phyloP scores from a whole-genome alignment of 768 basidiomycete species.

The Tricholoma furcatifolium region DNA sequence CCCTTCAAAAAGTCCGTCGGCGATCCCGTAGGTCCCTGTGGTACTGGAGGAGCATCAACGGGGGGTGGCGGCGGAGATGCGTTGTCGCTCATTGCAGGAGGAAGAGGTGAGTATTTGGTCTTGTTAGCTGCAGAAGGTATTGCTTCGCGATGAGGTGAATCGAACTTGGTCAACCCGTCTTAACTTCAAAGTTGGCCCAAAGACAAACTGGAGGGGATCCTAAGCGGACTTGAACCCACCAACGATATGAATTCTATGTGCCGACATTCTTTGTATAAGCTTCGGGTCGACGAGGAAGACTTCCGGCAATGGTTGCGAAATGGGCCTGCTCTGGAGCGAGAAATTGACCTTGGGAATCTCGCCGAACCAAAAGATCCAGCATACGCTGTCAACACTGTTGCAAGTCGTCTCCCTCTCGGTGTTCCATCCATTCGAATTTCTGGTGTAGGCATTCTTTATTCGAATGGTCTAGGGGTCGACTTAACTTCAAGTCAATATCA shows the following conservation, averaged over 20 bases:
- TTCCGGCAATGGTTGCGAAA: conserved; percentile 2
- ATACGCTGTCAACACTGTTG: too few species aligned
- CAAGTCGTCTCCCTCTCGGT: too few species aligned
- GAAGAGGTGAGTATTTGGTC: not conserved
- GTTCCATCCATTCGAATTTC: too few species aligned
- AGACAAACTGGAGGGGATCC: too few species aligned
- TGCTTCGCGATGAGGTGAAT: too few species aligned
- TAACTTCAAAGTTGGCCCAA: not conserved
- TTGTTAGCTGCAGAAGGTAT: not conserved
- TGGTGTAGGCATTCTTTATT: too few species aligned
- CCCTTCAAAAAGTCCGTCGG: conserved; percentile 93
- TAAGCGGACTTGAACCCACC: too few species aligned
- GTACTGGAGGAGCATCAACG: conserved; percentile 50
- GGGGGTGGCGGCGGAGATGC: conserved; percentile 30
- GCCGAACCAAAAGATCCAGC: not conserved
- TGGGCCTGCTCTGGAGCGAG: not conserved
- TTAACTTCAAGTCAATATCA: too few species aligned
- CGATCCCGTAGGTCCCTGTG: conserved; percentile 60
- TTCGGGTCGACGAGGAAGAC: conserved; percentile 3
- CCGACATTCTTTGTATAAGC: not conserved
- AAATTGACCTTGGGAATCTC: not conserved
- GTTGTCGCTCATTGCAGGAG: conserved; percentile 7
- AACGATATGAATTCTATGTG: not conserved
- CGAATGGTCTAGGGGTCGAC: too few species aligned
- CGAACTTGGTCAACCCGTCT: not conserved